Base-by-base conservation (phyloP, 768 basidiomycete genomes). In the Leccinum rimulosum region DNA sequence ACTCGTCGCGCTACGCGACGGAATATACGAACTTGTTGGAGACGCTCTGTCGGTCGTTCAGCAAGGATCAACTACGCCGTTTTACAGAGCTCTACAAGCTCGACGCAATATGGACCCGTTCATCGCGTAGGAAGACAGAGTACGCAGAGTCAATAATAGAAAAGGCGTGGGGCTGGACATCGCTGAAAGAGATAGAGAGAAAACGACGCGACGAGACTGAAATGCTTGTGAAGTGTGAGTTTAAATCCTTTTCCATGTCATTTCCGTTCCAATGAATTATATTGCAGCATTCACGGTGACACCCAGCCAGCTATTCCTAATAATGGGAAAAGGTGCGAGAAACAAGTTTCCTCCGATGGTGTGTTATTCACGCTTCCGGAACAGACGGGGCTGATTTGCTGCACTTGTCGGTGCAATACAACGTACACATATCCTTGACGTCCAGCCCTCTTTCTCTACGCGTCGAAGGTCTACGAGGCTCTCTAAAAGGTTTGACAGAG, bases 141-240 rank as follows among this genome's bases (percentile, higher is more conserved):
- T 75, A 72, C 63, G 82, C 80, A 43, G 75, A 76, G 49, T 74
- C 77, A 51, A 84, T 91, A 60, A 79, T 91, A 28, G 84, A 89
- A 68, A 73, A 80, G 59, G 74, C 77, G 57, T 93, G 90, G 90
- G 76, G 75, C 28, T 91, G 87, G 88, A 84, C 85, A 6, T 82
- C 85, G 28, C 67, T 88, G 55, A 72, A 76, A 49, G 77, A 80
- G 31, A 75, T 87, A 6, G 77, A 81, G 65, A 80, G 79, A 65
- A 72, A 78, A 54, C 76, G 75, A 65, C 76, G 76, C 50, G 83
- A 84, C 52, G 74, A 73, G 69, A 84, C 77, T 15, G 83, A 85
- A 68, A 66, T 79, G 4, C 67, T 73, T 19, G 69, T 73, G 43
- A 73, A 78, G 68, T 72, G 86, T 86, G 66, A 58, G 82, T 77